These are phyloP conservation scores for Choiromyces venosus DNA, from an alignment of 495 filamentous ascomycete genomes.

Conservation along the genomic window DNA sequence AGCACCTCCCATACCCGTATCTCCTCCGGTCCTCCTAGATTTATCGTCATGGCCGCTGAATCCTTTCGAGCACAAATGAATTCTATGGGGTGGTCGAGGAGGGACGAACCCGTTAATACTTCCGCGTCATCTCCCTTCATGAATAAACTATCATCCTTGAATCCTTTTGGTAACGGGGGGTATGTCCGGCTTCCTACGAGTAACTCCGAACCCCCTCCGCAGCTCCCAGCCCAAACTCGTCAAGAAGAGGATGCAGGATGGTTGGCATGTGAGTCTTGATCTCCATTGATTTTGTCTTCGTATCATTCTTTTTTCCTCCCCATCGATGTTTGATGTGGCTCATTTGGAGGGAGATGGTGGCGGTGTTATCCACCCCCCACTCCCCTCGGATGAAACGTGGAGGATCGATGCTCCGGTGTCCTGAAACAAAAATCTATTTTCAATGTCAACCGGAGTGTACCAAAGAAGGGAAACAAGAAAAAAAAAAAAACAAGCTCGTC, in stretches of 20 bases:
- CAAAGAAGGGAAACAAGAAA: not conserved
- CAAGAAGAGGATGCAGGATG: conserved; percentile 92
- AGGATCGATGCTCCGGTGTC: conserved; percentile 13
- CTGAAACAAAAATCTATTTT: conserved; percentile 18
- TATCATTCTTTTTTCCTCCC: not conserved
- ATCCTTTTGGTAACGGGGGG: conserved; percentile 81
- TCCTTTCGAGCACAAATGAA: conserved; percentile 72
- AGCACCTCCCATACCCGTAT: conserved; percentile 15
- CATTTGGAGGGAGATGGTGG: conserved; percentile 5
- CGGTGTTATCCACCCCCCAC: not conserved
- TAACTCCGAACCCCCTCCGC: conserved; percentile 70
- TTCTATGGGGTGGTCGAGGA: conserved; percentile 87
- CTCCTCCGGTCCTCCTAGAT: conserved; percentile 10
- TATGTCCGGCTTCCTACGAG: conserved; percentile 87
- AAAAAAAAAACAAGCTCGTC: conserved; percentile 11
- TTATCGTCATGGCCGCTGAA: conserved; percentile 68
- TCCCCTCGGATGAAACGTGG: not conserved
- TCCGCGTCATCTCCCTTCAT: conserved; percentile 65
- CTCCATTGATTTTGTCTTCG: conserved; percentile 39
- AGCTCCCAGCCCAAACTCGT: conserved; percentile 74
- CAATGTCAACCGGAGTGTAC: not conserved
- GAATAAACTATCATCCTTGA: conserved; percentile 74
- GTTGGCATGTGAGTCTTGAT: conserved; percentile 81
- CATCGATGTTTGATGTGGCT: conserved; percentile 3
- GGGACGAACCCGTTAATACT: conserved; percentile 75